A percentile compares a stretch with the other conserved stretches of the same genome.
Evolutionary conservation across 1,284 basidiomycete species (phyloP).

Genomic region (Ceratobasidium papillatum): DNA sequence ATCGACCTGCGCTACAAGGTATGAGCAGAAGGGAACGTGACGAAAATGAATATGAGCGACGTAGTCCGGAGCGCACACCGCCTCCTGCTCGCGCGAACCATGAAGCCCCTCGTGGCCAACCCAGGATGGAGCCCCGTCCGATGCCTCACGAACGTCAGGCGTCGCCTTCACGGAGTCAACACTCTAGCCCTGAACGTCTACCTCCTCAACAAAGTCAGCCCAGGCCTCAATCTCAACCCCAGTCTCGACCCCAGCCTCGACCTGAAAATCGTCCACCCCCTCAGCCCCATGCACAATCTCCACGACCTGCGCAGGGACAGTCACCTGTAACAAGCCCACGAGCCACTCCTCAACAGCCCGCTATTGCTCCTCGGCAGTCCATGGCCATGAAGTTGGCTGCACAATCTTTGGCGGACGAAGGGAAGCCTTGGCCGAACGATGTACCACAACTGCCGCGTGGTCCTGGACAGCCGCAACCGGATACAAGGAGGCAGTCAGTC

Average conservation of each 20-base stretch:
- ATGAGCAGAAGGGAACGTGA: conserved; percentile 28
- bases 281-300: conserved; percentile 1
- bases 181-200: conserved; percentile 29
- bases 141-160: conserved; percentile 19
- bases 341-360: conserved; percentile 1
- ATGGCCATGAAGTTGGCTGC: conserved; percentile 39
- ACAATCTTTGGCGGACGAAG: conserved; percentile 27
- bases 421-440: conserved; percentile 17
- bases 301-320: neutral
- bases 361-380: conserved; percentile 18
- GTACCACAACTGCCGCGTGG: conserved; percentile 22
- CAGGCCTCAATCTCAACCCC: conserved; percentile 14
- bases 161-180: conserved; percentile 9
- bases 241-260: conserved; percentile 7
- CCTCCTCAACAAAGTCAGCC: neutral
- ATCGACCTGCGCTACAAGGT: neutral
- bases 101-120: neutral
- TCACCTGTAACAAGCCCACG: conserved; percentile 32
- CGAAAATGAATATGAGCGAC: conserved; percentile 15
- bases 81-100: conserved; percentile 22
- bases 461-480: conserved; percentile 12
- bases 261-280: neutral
- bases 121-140: conserved; percentile 8
- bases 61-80: conserved; percentile 26
- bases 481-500: conserved; percentile 6